Percentiles rank a stretch among this genome's conserved stretches.
These are phyloP conservation scores for Phytophthora sp. DNA, from an alignment of 352 stramenopile genomes.

Conservation along the genomic window DNA sequence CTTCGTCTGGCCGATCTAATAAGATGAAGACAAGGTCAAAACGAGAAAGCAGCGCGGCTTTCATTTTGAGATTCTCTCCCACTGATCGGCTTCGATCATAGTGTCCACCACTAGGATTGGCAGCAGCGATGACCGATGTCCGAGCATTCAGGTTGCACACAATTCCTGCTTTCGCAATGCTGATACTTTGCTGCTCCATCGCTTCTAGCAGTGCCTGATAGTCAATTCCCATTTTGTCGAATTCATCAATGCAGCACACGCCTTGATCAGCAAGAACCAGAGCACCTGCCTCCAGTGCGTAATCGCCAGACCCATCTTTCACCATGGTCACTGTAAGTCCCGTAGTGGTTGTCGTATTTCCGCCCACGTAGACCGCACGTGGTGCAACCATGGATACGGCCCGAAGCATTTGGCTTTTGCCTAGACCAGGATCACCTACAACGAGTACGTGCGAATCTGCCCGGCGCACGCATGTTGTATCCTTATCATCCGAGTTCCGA, in stretches of 20 bases:
- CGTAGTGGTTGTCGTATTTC: conserved; percentile 96
- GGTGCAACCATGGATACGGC: conserved; percentile 91
- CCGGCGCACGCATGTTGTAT: conserved; percentile 73
- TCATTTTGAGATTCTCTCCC: conserved; percentile 97
- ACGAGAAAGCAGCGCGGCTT: conserved; percentile 93
- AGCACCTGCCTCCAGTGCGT: conserved; percentile 92
- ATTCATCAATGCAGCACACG: conserved; percentile 98
- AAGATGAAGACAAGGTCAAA: conserved; percentile 99
- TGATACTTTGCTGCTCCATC: conserved; percentile 99
- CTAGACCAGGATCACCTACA: conserved; percentile 95
- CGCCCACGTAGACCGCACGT: conserved; percentile 96
- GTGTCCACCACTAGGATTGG: conserved; percentile 96
- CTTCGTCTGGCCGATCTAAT: conserved; percentile 92
- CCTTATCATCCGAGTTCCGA: conserved; percentile 63
- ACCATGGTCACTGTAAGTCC: conserved; percentile 97
- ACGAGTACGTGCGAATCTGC: conserved; percentile 96
- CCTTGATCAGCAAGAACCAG: conserved; percentile 95
- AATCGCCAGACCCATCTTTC: conserved; percentile 93
- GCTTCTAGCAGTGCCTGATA: conserved; percentile 95
- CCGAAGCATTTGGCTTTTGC: conserved; percentile 96
- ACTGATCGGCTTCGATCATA: conserved; percentile 97
- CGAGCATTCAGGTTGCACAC: conserved; percentile 95
- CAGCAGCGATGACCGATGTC: conserved; percentile 96
- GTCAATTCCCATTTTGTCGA: conserved; percentile 97
- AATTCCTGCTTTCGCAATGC: conserved; percentile 90